Base-by-base conservation (phyloP, 495 filamentous ascomycete species). In the Xylaria longipes region DNA sequence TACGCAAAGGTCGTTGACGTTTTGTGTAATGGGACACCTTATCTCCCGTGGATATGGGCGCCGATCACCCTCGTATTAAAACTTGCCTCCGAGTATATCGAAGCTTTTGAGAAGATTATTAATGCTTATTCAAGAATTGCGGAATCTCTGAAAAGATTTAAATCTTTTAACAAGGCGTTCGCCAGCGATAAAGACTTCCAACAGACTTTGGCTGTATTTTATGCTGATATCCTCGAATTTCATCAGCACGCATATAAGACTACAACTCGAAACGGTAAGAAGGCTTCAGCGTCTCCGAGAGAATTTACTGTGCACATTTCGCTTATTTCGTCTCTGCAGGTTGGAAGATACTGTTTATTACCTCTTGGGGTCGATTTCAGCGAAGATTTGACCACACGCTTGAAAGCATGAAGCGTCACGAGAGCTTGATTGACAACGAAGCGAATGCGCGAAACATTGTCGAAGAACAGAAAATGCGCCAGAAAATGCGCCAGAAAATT, bases 321-420 rank as follows among this genome's bases (percentile, higher is more conserved):
- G 52, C 52, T 57, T 17, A 57, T 27, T 15, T 29, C 8, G 25
- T 33, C 12, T 5, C 7, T 20, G 7, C 5, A 60, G 56, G 31
- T 37, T 60, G 56, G 56, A 60, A 60, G 3, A 5, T 60, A 3
- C 56, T 60, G 17, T 60, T 60, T 7, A 15, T 60, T 2, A 60
- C 56, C 1, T 60, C 56, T n/a, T 60, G 56, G 56, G 56, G 56
- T 22, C 56, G 56, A 8, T 60, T 60, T 60, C 56, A 60, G 11
- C 31, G 56, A 60, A 33, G 56, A 14, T 60, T 60, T 22, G 3
- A 60, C 17, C 2, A 5, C 29, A 33, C 3, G 9, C 56, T 60
- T n/a, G 56, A 60, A n/a, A 22, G 15, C 31, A 35, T 60, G 31
- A 37, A 33, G 56, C 56, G 56, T 4, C 33, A 60, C 5, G 56